phyloP scores from a whole-genome alignment of 2,329 filamentous ascomycete species.

The Botrytis tulipae region DNA sequence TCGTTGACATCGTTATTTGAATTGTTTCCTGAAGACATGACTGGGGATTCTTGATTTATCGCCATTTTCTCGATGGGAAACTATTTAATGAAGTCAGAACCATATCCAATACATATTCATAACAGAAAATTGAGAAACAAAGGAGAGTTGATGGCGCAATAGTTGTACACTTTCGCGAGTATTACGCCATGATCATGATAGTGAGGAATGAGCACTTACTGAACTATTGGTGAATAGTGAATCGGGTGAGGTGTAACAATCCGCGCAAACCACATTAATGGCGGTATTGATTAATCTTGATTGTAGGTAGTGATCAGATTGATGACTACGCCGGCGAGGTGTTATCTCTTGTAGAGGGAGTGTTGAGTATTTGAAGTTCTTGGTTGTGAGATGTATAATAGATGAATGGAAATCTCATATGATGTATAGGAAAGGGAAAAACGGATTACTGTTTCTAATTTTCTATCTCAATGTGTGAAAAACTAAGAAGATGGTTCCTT shows the following conservation, averaged over 20 bases:
- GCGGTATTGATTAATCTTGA: neutral
- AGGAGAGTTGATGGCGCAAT: neutral
- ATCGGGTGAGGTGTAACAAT: neutral
- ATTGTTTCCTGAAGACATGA: neutral
- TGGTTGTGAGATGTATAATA: neutral
- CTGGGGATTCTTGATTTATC: conserved; percentile 5
- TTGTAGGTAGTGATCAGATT: neutral
- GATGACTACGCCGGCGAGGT: neutral
- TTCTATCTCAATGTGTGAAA: neutral
- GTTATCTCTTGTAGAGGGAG: neutral
- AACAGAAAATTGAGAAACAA: neutral
- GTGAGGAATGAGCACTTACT: conserved; percentile 8
- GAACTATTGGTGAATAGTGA: conserved; percentile 21
- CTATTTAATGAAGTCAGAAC: neutral
- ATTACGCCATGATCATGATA: conserved; percentile 1
- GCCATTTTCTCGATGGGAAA: conserved; percentile 20
- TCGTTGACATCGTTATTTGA: conserved; percentile 3
- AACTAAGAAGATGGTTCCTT: neutral
- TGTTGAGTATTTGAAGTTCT: neutral
- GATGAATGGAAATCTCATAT: neutral
- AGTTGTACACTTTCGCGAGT: neutral
- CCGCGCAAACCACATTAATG: conserved; percentile 16
- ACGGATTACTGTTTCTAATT: neutral
- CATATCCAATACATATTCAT: neutral
- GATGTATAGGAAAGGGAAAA: neutral